phyloP scores from a whole-genome alignment of 2,329 filamentous ascomycete genomes.

The Pestalotiopsis sp. region DNA sequence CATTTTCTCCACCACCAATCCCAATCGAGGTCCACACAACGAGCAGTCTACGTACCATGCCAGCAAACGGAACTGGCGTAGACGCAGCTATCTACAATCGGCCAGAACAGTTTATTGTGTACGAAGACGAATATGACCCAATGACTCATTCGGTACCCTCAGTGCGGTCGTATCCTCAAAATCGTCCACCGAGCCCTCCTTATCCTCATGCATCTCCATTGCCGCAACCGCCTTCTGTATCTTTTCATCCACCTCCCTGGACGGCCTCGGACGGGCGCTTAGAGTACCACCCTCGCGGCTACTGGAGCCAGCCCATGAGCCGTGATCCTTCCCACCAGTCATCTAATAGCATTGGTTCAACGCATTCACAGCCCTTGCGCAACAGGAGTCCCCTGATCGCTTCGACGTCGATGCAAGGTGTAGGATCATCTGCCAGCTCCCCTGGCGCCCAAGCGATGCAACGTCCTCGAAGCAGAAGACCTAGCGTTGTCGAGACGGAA shows the following conservation, averaged over 20 bases:
- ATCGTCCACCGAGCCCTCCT: constrained; percentile 17
- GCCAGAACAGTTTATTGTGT: not conserved
- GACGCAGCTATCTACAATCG: not conserved
- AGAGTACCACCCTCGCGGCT: constrained; percentile 36
- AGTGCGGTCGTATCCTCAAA: constrained; percentile 15
- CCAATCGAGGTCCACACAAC: constrained; percentile 30
- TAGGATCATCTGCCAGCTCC: constrained; percentile 18
- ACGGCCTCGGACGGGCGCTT: constrained; percentile 17
- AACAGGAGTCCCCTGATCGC: constrained; percentile 7
- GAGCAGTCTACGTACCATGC: constrained; percentile 25
- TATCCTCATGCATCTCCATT: constrained; percentile 24
- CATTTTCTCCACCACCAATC: constrained; percentile 32
- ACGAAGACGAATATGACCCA: constrained; percentile 13
- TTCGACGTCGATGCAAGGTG: constrained; percentile 11
- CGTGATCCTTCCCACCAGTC: constrained; percentile 46
- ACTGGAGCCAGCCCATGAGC: constrained; percentile 54
- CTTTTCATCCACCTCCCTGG: constrained; percentile 27
- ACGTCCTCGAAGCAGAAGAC: constrained; percentile 26
- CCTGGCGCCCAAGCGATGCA: constrained; percentile 29
- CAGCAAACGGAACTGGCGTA: not conserved
- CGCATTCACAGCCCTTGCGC: constrained; percentile 14
- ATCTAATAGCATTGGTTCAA: constrained; percentile 29
- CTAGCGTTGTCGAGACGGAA: constrained; percentile 47
- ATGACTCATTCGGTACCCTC: constrained; percentile 25
- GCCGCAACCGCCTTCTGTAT: constrained; percentile 20